Percentiles rank a stretch among this genome's conserved stretches.
Conservation (phyloP, 768 basidiomycete genomes). For the Leccinum rimulosum region DNA sequence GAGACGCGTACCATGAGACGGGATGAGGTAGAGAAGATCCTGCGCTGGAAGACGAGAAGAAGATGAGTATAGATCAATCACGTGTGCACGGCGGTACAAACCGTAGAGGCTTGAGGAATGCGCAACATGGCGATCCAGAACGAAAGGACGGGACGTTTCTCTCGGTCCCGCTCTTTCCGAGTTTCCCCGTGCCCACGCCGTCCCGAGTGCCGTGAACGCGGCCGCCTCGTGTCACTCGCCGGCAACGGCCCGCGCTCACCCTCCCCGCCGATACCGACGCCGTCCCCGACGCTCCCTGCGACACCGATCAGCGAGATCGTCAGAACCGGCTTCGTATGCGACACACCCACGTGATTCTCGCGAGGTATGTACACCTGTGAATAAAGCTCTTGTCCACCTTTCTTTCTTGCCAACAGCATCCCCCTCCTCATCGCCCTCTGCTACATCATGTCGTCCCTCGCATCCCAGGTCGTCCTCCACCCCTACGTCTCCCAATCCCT, state of each 20-base stretch:
- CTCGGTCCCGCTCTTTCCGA: constrained; percentile 5
- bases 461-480: constrained; percentile 81
- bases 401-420: constrained; percentile 1
- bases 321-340: constrained; percentile 6
- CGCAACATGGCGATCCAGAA: background rate
- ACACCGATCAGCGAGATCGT: background rate
- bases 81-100: constrained; percentile 16
- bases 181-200: constrained; percentile 1
- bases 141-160: background rate
- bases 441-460: constrained; percentile 37
- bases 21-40: constrained; percentile 31
- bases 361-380: constrained; percentile 8
- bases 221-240: background rate
- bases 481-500: constrained; percentile 74
- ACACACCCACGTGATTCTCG: constrained; percentile 29
- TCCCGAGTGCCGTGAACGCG: background rate
- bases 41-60: background rate
- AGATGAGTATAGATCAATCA: constrained; percentile 15
- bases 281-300: background rate
- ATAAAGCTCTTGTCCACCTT: background rate
- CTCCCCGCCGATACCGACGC: background rate
- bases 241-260: background rate
- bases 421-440: constrained; percentile 11
- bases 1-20: constrained; percentile 35
- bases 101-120: background rate